Evolutionary conservation across 1,284 basidiomycete species (phyloP), one percentile per base, ranked within the genome.

Genomic region (Boletus smithii): DNA sequence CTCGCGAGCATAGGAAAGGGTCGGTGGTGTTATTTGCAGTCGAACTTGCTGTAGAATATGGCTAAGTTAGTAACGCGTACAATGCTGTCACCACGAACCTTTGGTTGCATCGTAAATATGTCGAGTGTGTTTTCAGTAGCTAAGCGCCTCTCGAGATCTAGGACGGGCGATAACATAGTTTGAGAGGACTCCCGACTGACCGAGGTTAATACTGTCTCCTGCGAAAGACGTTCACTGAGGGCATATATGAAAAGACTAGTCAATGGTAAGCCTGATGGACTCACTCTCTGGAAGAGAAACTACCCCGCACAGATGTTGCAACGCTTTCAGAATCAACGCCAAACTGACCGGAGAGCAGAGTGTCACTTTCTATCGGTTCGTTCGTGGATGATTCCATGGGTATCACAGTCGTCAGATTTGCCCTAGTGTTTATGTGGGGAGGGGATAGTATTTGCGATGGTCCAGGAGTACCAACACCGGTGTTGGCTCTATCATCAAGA

Each of bases 21-120:
- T 73, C 2, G 92, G 83, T 1, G 95, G 89, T 32, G 80, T 74
- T 71, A 99, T 95, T 72, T 97, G 95, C 42, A 99, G 75, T 55
- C 87, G 88, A 56, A 97, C 94, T 72, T 81, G 79, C 92, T 95
- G 64, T 33, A 53, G 24, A 48, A n/a, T 29, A 46, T 39, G 37
- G 6, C 45, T 54, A 45, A 57, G 42, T 43, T 45, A 20, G 44
- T 56, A 55, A 50, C 51, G 26, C 37, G 18, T 43, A 41, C 37
- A 44, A 49, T 48, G 18, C 2, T 22, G 31, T 8, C 27, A n/a
- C 38, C 33, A 44, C 74, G 49, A 57, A 91, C 94, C 80, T 95
- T 95, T 4, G 90, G 88, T 58, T 83, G 80, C 94, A 99, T 95
- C 1, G 91, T 91, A 66, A 99, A 99, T 38, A 99, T 85, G 67